Evolutionary conservation across 176 grass and related monocot species (phyloP).

Genomic region (Areca catechu): DNA sequence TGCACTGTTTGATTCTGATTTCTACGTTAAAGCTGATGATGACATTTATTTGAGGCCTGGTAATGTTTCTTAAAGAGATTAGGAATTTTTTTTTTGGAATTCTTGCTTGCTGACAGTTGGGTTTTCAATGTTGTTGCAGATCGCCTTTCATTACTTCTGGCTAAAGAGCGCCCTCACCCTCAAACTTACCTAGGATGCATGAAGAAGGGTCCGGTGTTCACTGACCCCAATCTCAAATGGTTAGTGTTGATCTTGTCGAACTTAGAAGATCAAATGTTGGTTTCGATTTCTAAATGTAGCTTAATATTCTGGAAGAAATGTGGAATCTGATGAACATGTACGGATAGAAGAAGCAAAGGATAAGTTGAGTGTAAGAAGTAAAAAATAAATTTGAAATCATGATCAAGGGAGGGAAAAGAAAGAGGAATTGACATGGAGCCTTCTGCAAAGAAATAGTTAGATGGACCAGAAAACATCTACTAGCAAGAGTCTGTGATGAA

Average conservation of each 20-base stretch:
- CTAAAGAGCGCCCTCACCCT: conserved; percentile 69
- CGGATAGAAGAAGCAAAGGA: no score
- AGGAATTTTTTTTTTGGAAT: conserved; percentile 7
- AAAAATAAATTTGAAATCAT: neutral
- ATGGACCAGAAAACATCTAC: no score
- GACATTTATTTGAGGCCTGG: conserved; percentile 96
- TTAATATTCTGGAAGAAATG: no score
- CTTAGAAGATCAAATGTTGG: neutral
- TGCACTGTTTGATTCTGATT: conserved; percentile 90
- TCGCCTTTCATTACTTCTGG: conserved; percentile 89
- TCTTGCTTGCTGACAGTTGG: conserved; percentile 8
- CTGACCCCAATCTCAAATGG: conserved; percentile 96
- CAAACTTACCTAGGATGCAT: conserved; percentile 98
- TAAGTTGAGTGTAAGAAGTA: neutral
- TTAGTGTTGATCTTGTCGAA: conserved; percentile 25
- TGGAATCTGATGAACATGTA: no score
- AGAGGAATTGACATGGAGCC: no score
- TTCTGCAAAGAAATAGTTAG: no score
- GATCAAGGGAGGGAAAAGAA: neutral
- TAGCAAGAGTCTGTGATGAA: no score
- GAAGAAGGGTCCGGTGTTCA: conserved; percentile 99
- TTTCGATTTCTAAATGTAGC: no score
- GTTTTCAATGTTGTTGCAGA: conserved; percentile 38
- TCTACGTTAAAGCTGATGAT: conserved; percentile 99
- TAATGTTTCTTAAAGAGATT: conserved; percentile 13